Conservation (phyloP, 192 early-diverging fungal genomes). For the Geranomyces michiganensis region DNA sequence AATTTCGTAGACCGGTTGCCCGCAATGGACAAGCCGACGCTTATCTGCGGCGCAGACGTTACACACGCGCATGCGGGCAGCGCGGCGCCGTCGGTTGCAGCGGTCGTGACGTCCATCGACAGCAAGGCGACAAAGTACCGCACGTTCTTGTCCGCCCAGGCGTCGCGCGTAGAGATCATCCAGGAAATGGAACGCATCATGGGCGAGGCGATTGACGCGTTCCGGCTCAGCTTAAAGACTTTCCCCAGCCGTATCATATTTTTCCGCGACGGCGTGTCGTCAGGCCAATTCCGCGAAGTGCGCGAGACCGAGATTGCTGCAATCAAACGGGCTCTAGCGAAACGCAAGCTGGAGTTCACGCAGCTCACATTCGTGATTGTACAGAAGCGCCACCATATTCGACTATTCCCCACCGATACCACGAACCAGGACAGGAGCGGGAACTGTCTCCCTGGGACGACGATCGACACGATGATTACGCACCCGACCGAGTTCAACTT, state of each 20-base stretch:
- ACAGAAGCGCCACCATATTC: conserved; percentile 62
- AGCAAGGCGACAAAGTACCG: conserved; percentile 36
- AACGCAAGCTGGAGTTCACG: conserved; percentile 26
- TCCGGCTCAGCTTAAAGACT: conserved; percentile 37
- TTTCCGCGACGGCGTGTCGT: conserved; percentile 72
- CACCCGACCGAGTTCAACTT: conserved; percentile 89
- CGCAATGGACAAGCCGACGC: conserved; percentile 54
- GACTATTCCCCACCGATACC: conserved; percentile 69
- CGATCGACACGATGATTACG: conserved; percentile 44
- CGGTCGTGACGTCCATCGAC: conserved; percentile 52
- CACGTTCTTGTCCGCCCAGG: conserved; percentile 46
- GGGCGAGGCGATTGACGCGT: conserved; percentile 39
- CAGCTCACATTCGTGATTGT: conserved; percentile 57
- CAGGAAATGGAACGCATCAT: conserved; percentile 42
- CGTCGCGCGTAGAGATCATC: conserved; percentile 51
- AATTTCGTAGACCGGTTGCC: conserved; percentile 35
- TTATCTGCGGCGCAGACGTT: conserved; percentile 86
- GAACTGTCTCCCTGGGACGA: conserved; percentile 83
- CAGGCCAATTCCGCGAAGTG: conserved; percentile 58
- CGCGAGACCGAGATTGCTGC: conserved; percentile 54
- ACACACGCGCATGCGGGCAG: conserved; percentile 79
- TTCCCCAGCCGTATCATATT: conserved; percentile 57
- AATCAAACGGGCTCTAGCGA: conserved; percentile 46
- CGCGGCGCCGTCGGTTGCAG: conserved; percentile 49
- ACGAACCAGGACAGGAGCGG: conserved; percentile 69